Evolutionary conservation across 208 protist genomes (phyloP).

Genomic region (Balamuthia mandrillaris): DNA sequence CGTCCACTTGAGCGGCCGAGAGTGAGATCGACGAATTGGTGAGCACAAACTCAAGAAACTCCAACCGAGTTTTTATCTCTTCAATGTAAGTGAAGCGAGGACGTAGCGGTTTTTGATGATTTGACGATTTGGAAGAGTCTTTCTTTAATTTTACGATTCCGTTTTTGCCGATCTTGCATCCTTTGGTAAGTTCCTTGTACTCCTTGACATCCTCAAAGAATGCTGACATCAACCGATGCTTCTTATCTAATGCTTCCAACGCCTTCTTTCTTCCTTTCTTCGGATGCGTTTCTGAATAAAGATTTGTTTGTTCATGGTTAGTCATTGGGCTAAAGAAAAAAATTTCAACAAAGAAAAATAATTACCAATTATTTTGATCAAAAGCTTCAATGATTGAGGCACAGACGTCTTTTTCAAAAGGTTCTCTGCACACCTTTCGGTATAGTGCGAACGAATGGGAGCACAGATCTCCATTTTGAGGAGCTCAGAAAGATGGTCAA

Average conservation of each 20-base stretch:
- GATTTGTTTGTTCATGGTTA: neutral
- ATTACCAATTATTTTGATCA: constrained; percentile 49
- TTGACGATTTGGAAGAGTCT: neutral
- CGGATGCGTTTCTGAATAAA: constrained; percentile 14
- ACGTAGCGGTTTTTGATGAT: neutral
- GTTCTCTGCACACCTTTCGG: constrained; percentile 48
- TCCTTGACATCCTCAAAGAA: constrained; percentile 35
- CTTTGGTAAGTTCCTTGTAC: constrained; percentile 12
- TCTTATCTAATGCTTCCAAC: constrained; percentile 48
- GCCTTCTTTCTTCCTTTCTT: constrained; percentile 47
- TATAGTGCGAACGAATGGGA: constrained; percentile 12
- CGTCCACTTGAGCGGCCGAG: constrained; percentile 45
- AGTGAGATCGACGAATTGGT: constrained; percentile 47
- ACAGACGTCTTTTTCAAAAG: constrained; percentile 33
- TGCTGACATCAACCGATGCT: constrained; percentile 12
- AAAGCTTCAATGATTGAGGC: constrained; percentile 43
- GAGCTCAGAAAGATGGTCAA: constrained; percentile 28
- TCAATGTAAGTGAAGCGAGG: constrained; percentile 36
- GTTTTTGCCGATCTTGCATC: neutral
- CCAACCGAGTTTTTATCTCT: constrained; percentile 46
- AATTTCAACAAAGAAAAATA: neutral
- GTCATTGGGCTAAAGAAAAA: neutral
- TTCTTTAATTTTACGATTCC: neutral
- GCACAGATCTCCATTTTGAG: constrained; percentile 34
- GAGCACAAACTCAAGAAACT: constrained; percentile 60